Conservation (phyloP, 2,329 filamentous ascomycete genomes). For the Trichoderma lentiforme region DNA sequence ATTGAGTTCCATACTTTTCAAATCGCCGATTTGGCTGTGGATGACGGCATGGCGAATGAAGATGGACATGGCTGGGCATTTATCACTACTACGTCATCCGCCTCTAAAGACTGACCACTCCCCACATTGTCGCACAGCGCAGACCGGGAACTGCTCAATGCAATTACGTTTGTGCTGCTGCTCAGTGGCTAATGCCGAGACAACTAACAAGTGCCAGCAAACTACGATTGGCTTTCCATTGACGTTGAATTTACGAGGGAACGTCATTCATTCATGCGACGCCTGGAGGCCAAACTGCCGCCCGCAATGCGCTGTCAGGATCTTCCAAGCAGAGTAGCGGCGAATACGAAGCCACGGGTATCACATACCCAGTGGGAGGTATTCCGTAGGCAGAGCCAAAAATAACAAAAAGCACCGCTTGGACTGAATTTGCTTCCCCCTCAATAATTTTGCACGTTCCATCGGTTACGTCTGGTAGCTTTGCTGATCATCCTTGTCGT, state of each 20-base stretch:
- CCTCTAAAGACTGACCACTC: not conserved
- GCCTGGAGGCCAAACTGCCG: not conserved
- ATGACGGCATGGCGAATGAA: not conserved
- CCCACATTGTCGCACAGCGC: not conserved
- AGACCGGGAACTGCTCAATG: not conserved
- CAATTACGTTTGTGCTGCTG: not conserved
- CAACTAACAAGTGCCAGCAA: not conserved
- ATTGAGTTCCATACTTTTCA: not conserved
- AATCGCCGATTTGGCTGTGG: not conserved
- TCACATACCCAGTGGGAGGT: too few species aligned
- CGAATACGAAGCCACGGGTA: not conserved
- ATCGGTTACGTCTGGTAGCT: not conserved
- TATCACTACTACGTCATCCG: slow-evolving; percentile 19
- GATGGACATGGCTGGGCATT: not conserved
- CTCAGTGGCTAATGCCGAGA: not conserved
- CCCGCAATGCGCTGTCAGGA: not conserved
- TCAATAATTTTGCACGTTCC: not conserved
- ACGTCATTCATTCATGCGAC: slow-evolving; percentile 6
- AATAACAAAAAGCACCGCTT: not conserved
- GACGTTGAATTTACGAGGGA: not conserved
- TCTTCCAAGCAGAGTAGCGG: not conserved
- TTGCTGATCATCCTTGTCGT: not conserved
- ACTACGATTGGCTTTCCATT: not conserved
- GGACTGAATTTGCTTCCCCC: not conserved
- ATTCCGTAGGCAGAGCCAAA: not conserved